Conservation (phyloP, 768 basidiomycete species). For the Clathrus columnatus region DNA sequence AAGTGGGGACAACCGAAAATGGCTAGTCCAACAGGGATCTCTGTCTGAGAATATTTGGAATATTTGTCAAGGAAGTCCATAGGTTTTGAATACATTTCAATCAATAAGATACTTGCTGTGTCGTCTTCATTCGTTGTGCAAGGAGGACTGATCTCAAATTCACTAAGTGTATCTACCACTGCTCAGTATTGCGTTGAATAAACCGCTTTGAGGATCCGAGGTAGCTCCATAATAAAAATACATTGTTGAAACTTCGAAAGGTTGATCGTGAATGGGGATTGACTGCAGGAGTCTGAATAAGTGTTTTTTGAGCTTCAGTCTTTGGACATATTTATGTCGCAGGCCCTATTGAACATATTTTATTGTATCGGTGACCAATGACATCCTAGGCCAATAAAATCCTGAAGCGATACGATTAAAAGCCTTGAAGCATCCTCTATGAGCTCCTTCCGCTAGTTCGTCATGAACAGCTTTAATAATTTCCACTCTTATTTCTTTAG, state of each 20-base stretch:
- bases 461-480: conserved; percentile 12
- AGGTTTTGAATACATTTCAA: too few species aligned
- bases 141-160: conserved; percentile 35
- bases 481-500: background rate
- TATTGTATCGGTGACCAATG: conserved; percentile 15
- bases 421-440: conserved; percentile 16
- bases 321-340: conserved; percentile 19
- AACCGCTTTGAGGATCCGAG: conserved; percentile 14
- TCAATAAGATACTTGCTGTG: conserved; percentile 29
- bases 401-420: conserved; percentile 9
- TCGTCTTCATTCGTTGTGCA: conserved; percentile 22
- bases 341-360: conserved; percentile 22
- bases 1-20: background rate
- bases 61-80: conserved; percentile 14
- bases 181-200: conserved; percentile 17
- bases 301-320: conserved; percentile 4
- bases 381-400: conserved; percentile 21
- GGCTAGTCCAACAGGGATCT: background rate
- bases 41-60: conserved; percentile 4
- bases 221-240: conserved; percentile 21
- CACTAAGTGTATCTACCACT: conserved; percentile 20
- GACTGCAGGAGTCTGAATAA: conserved; percentile 2
- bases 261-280: conserved; percentile 1
- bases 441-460: conserved; percentile 14
- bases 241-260: conserved; percentile 19